These are phyloP conservation scores for Pugionium dolabratum DNA, from an alignment of 345 rosid species.

Conservation along the genomic window DNA sequence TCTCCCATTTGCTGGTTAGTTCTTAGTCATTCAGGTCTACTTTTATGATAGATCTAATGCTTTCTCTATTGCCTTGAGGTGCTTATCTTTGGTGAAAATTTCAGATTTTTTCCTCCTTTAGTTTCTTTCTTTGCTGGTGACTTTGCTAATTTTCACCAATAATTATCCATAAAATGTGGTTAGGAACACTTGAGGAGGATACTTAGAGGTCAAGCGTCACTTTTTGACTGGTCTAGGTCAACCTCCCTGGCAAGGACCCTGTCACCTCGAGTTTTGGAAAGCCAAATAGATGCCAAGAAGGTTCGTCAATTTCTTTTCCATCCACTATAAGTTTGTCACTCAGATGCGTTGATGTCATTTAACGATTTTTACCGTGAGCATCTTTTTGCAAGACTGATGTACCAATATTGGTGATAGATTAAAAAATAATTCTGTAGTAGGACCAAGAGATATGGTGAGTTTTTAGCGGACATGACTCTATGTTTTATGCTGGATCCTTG, in stretches of 20 bases:
- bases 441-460: conserved; percentile 10
- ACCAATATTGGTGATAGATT: conserved; percentile 14
- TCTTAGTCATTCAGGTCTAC: conserved; percentile 23
- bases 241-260: conserved; percentile 89
- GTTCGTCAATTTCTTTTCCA: conserved; percentile 41
- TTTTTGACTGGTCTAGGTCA: conserved; percentile 97
- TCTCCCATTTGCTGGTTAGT: conserved; percentile 96
- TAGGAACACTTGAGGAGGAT: conserved; percentile 94
- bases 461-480: not conserved
- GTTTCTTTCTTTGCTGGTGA: conserved; percentile 9
- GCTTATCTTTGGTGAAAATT: conserved; percentile 8
- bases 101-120: not conserved
- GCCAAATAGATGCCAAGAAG: conserved; percentile 98
- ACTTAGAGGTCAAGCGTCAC: conserved; percentile 93
- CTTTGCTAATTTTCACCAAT: conserved; percentile 9
- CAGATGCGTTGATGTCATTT: conserved; percentile 6
- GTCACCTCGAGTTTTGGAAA: conserved; percentile 96
- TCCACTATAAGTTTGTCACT: conserved; percentile 24
- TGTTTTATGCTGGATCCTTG: conserved; percentile 5
- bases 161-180: conserved; percentile 32
- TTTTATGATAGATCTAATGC: conserved; percentile 11
- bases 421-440: not conserved
- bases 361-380: not conserved
- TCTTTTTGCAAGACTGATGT: conserved; percentile 19
- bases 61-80: not conserved